These are phyloP conservation scores for Podila horticola DNA, from an alignment of 192 early-diverging fungal species.

Conservation along the genomic window DNA sequence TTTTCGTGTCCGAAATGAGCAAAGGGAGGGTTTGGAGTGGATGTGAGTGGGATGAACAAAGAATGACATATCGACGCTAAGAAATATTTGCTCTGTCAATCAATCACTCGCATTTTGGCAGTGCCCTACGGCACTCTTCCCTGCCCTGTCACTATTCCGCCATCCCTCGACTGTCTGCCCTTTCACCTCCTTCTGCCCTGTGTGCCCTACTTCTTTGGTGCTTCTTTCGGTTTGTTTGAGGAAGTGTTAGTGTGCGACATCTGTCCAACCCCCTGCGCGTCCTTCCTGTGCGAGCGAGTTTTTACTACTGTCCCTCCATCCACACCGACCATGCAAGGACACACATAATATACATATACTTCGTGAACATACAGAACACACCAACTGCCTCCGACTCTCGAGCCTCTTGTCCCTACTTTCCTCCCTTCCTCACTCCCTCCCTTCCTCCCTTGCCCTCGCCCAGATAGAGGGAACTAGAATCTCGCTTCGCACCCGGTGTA, in stretches of 20 bases:
- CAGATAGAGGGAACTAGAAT: conserved; percentile 1
- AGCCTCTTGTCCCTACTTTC: background rate
- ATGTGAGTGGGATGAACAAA: background rate
- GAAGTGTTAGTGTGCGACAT: background rate
- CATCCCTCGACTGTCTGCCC: too few species aligned
- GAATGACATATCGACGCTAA: too few species aligned
- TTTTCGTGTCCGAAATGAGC: background rate
- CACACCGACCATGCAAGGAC: background rate
- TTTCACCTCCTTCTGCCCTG: too few species aligned
- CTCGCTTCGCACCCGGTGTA: background rate
- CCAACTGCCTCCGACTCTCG: background rate
- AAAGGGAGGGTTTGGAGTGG: background rate
- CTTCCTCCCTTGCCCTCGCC: background rate
- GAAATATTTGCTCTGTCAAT: too few species aligned
- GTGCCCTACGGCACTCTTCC: too few species aligned
- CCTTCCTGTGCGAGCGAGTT: background rate
- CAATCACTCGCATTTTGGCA: too few species aligned
- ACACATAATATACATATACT: background rate
- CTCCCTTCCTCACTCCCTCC: background rate
- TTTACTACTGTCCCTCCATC: background rate
- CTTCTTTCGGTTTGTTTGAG: background rate
- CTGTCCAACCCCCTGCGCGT: background rate
- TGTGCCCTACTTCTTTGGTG: too few species aligned
- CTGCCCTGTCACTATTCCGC: too few species aligned
- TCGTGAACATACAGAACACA: background rate